phyloP scores from a whole-genome alignment of 139 green algal species.

The Chlorella vulgaris region DNA sequence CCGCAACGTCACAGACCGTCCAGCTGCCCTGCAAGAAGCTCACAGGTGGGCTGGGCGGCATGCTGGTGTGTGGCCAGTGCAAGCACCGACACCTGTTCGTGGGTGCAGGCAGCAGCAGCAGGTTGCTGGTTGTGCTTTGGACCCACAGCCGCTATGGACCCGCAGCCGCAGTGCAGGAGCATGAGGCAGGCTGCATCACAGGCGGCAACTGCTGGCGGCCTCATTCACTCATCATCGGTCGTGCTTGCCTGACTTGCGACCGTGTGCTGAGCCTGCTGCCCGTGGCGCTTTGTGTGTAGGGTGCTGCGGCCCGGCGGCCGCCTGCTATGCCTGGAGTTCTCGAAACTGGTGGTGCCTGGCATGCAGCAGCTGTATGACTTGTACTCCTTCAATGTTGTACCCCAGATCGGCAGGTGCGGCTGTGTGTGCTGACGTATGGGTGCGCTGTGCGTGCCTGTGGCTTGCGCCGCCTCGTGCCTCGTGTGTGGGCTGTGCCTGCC shows the following conservation, averaged over 20 bases:
- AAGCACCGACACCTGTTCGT: not conserved
- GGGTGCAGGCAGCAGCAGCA: not conserved
- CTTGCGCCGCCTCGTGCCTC: no score
- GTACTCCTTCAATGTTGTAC: conserved; percentile 97
- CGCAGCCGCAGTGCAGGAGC: no score
- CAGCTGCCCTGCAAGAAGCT: conserved; percentile 85
- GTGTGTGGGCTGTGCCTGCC: no score
- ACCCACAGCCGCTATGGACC: no score
- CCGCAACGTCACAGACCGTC: conserved; percentile 91
- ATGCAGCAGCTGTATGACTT: conserved; percentile 90
- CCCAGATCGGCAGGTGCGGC: conserved; percentile 72
- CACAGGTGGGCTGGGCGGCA: conserved; percentile 48
- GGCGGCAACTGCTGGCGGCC: no score
- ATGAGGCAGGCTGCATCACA: no score
- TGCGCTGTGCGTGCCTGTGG: not conserved
- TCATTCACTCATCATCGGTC: not conserved
- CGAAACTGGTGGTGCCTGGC: conserved; percentile 64
- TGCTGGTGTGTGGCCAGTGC: no score
- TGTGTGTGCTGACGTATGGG: not conserved
- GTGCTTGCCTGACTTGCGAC: not conserved
- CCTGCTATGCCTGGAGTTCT: conserved; percentile 97
- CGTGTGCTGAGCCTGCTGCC: not conserved
- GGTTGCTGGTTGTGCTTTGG: no score
- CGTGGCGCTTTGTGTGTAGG: conserved; percentile 28
- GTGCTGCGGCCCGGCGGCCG: conserved; percentile 85